Evolutionary conservation across 805 yeast species (phyloP), one percentile per base, ranked within the genome.

Genomic region (Barnettozyma populi): DNA sequence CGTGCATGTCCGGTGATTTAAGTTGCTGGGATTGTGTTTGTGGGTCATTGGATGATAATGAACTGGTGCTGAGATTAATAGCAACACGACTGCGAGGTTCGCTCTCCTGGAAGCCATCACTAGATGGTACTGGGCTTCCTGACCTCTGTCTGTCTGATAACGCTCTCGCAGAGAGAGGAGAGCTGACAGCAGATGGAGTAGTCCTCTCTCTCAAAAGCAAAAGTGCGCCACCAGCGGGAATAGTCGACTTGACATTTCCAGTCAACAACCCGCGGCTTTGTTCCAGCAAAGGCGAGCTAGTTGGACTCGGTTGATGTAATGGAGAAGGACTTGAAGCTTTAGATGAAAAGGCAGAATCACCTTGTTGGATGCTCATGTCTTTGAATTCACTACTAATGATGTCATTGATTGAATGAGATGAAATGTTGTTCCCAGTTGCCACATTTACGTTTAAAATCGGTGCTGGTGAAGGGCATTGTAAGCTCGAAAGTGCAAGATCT

Each of bases 381-480:
- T 48, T 51, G 21, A 54, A 43, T 35, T 59, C 57, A 18, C 40
- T 43, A 34, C 53, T 50, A 14, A 61, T 54, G 37, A 57, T 57
- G 35, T 54, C 52, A 43, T 60, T 55, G 24, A 59, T 59, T 11
- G 64, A 56, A 13, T 53, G 59, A 5, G 57, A 50, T 4, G 59
- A 57, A 24, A 60, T 50, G 23, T 52, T 56, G 41, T 53, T 55
- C 5, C 63, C 61, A 7, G 59, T 52, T 14, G 52, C 36, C 3
- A 57, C 49, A 7, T 60, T 58, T 9, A 67, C 66, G 47, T 71
- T 71, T 41, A 80, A 64, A 46, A 82, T 80, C 7, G 88, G 86
- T 1, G 88, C 86, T n/a, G 88, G 87, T 5, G 86, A 81, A 2
- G 87, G 86, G 53, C 86, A 79, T 50, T 83, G 70, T 46, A 80